These are phyloP conservation scores for Geotrichum klebahnii DNA, from an alignment of 1,139 yeast genomes.

Conservation along the genomic window DNA sequence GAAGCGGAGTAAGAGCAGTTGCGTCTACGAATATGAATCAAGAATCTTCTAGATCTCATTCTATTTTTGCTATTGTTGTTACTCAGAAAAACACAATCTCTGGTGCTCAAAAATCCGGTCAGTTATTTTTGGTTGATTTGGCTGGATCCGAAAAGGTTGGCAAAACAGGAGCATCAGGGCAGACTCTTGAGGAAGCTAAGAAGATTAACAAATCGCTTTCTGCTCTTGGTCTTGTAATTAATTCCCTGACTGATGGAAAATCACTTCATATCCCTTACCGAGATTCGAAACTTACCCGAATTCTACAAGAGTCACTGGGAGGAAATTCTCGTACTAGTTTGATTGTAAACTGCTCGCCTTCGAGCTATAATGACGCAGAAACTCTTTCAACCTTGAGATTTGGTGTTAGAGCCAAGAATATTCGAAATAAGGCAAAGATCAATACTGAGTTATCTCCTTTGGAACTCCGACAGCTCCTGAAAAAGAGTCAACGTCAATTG, in stretches of 20 bases:
- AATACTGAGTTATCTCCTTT: slow-evolving; percentile 63
- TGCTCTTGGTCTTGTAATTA: slow-evolving; percentile 75
- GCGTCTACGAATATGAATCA: slow-evolving; percentile 69
- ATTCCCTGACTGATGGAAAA: slow-evolving; percentile 68
- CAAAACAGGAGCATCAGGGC: slow-evolving; percentile 75
- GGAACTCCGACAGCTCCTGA: slow-evolving; percentile 51
- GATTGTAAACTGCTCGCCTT: slow-evolving; percentile 74
- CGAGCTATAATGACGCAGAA: slow-evolving; percentile 57
- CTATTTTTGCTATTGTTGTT: slow-evolving; percentile 66
- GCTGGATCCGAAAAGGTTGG: slow-evolving; percentile 90
- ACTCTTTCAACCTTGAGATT: slow-evolving; percentile 75
- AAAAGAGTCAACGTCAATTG: slow-evolving; percentile 48
- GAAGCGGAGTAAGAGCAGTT: slow-evolving; percentile 53
- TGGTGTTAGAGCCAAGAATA: slow-evolving; percentile 72
- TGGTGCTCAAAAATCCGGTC: slow-evolving; percentile 61
- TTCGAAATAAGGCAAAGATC: slow-evolving; percentile 63
- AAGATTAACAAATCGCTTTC: slow-evolving; percentile 76
- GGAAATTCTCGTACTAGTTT: slow-evolving; percentile 82
- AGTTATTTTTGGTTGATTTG: slow-evolving; percentile 72
- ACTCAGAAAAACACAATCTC: slow-evolving; percentile 55
- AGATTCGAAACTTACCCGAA: slow-evolving; percentile 78
- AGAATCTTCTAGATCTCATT: slow-evolving; percentile 78
- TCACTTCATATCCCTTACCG: slow-evolving; percentile 71
- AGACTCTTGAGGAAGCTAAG: slow-evolving; percentile 75
- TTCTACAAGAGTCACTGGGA: slow-evolving; percentile 79